A percentile compares a stretch with the other conserved stretches of the same genome.
phyloP scores from a whole-genome alignment of 805 yeast genomes.

The Komagataella ulmi region DNA sequence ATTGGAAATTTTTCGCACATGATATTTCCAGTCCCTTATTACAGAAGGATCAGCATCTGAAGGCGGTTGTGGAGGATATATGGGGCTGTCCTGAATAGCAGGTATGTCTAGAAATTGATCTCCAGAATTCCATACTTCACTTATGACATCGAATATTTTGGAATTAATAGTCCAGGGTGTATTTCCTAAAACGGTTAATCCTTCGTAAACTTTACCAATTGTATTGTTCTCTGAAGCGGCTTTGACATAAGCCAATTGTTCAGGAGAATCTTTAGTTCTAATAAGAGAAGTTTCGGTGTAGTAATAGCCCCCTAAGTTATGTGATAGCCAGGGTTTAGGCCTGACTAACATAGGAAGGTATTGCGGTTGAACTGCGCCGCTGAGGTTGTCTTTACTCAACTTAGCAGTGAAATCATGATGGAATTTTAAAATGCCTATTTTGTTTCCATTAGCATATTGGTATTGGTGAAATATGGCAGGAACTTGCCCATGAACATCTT shows the following conservation, averaged over 20 bases:
- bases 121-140: constrained; percentile 82
- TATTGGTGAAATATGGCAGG: constrained; percentile 89
- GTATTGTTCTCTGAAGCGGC: constrained; percentile 67
- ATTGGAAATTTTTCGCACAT: constrained; percentile 41
- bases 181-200: constrained; percentile 73
- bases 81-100: constrained; percentile 37
- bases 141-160: constrained; percentile 50
- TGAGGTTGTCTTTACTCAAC: constrained; percentile 51
- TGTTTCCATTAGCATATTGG: constrained; percentile 67
- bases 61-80: constrained; percentile 30
- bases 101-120: constrained; percentile 65
- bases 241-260: constrained; percentile 76
- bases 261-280: constrained; percentile 76
- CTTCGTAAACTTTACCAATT: constrained; percentile 57
- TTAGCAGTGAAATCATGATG: constrained; percentile 58
- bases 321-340: constrained; percentile 81
- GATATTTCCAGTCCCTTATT: constrained; percentile 53
- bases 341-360: constrained; percentile 81
- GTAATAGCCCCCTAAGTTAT: constrained; percentile 77
- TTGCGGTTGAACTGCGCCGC: constrained; percentile 71
- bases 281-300: constrained; percentile 51
- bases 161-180: constrained; percentile 91
- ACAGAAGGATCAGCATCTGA: constrained; percentile 59
- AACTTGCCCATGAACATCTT: constrained; percentile 52
- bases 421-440: constrained; percentile 67